phyloP scores from a whole-genome alignment of 768 basidiomycete species.

The Rhodotorula graminis region DNA sequence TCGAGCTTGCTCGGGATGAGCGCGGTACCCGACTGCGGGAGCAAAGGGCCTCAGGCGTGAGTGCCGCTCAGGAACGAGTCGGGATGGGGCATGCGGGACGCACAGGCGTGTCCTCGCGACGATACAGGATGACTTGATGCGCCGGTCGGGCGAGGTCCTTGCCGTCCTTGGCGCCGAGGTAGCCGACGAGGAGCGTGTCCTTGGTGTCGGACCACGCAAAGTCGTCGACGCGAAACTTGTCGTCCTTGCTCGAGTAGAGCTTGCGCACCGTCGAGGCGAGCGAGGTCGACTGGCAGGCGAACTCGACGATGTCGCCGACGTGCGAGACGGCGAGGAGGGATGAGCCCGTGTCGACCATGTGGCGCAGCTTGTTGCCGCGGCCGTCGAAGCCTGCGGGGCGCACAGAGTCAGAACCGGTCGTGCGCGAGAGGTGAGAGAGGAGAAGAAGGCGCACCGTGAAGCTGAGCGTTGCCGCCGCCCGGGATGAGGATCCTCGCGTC shows the following conservation, averaged over 20 bases:
- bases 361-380: constrained; percentile 30
- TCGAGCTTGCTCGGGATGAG: not conserved
- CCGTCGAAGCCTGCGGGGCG: constrained; percentile 23
- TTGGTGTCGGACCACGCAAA: constrained; percentile 19
- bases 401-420: not conserved
- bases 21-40: not conserved
- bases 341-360: constrained; percentile 18
- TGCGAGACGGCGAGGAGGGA: constrained; percentile 25
- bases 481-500: constrained; percentile 20
- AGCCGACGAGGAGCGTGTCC: constrained; percentile 28
- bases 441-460: constrained; percentile 13
- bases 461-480: not conserved
- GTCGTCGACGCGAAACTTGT: constrained; percentile 26
- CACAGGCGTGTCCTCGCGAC: constrained; percentile 1
- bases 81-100: not conserved
- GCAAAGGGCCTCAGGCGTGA: not conserved
- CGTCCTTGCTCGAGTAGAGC: constrained; percentile 10
- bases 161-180: constrained; percentile 12
- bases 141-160: constrained; percentile 9
- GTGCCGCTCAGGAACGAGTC: not conserved
- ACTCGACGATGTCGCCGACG: constrained; percentile 33
- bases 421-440: too few species aligned
- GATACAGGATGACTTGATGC: constrained; percentile 29
- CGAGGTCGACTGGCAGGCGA: not conserved
- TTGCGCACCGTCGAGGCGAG: constrained; percentile 1